These are phyloP conservation scores for Flammula alnicola DNA, from an alignment of 1,284 basidiomycete genomes.

Conservation along the genomic window DNA sequence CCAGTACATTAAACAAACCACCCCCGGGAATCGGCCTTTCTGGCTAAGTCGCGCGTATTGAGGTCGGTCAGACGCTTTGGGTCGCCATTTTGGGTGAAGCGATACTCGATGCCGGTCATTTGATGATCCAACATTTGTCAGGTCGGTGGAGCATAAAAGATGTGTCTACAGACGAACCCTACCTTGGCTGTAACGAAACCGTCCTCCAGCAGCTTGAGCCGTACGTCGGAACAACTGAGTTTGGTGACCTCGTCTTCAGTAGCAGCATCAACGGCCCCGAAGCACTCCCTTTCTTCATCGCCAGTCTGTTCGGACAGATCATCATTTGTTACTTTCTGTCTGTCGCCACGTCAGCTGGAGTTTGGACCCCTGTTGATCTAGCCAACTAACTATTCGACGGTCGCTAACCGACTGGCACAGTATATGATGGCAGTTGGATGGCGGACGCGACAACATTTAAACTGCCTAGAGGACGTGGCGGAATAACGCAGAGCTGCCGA, in stretches of 20 bases:
- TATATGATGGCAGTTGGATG: no score
- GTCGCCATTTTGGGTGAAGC: constrained; percentile 31
- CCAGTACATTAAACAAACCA: constrained; percentile 25
- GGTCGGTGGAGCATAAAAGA: constrained; percentile 21
- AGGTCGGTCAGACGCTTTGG: constrained; percentile 31
- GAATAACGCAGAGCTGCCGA: no score
- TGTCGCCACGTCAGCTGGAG: constrained; percentile 30
- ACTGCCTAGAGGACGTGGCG: no score
- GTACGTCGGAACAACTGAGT: constrained; percentile 18
- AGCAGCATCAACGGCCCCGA: constrained; percentile 22
- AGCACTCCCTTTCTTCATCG: constrained; percentile 27
- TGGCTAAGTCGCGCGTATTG: constrained; percentile 16
- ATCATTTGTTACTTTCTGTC: constrained; percentile 32
- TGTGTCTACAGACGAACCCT: constrained; percentile 25
- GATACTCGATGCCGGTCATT: constrained; percentile 26
- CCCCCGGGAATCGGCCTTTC: background rate
- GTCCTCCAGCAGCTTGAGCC: constrained; percentile 22
- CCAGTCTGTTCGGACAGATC: constrained; percentile 29
- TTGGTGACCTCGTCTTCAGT: constrained; percentile 20
- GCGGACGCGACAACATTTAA: no score
- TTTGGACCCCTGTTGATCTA: constrained; percentile 32
- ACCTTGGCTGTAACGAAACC: constrained; percentile 21
- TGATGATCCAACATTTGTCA: constrained; percentile 31
- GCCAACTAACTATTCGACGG: constrained; percentile 27
- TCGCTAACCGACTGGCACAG: constrained; percentile 28